Base-by-base conservation (phyloP, 2,329 filamentous ascomycete genomes). In the Hypoxylon sp. region DNA sequence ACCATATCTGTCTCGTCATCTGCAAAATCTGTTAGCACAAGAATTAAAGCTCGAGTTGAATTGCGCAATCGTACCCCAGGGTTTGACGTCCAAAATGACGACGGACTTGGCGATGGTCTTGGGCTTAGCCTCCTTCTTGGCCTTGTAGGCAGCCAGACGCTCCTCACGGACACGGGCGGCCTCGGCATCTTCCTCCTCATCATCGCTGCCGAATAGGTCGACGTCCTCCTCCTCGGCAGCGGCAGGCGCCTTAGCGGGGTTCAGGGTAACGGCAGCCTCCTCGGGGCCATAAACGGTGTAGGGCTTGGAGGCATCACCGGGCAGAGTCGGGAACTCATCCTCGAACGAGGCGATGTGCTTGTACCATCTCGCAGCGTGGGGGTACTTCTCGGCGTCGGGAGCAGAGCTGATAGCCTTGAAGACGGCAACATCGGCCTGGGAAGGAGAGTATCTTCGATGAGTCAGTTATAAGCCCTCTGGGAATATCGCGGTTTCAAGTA, bases 21-120 rank as follows among this genome's bases (percentile, higher is more conserved):
- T 90, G 30, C 30, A 16, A 25, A 19, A 43, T 2, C 46, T 2
- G 67, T 72, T 71, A 65, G 66, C 8, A 19, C 12, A 19, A 11
- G 4, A 54, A 16, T 11, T 19, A 39, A 1, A 43, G 3, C 16
- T 34, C 21, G 29, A 58, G 52, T 39, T 63, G 51, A 5, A 14
- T 50, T 54, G 37, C 19, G 47, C 19, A 68, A 67, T 86, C 92
- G 74, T 91, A 97, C 95, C 96, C 95, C 96, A 98, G 78, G 96
- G 96, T 90, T 99, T 99, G 74, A 99, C 92, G 77, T 98, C 95
- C 74, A 99, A 77, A 72, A 94, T 98, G 77, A 98, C 94, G 69
- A 98, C 86, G 66, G 95, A 98, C 89, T 99, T 99, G 80, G 96
- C 96, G 69, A 90, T 90, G 74, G 89, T 87, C 93, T 98, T 97